phyloP scores from a whole-genome alignment of 345 rosid genomes.

The Eucalyptus urophylla region DNA sequence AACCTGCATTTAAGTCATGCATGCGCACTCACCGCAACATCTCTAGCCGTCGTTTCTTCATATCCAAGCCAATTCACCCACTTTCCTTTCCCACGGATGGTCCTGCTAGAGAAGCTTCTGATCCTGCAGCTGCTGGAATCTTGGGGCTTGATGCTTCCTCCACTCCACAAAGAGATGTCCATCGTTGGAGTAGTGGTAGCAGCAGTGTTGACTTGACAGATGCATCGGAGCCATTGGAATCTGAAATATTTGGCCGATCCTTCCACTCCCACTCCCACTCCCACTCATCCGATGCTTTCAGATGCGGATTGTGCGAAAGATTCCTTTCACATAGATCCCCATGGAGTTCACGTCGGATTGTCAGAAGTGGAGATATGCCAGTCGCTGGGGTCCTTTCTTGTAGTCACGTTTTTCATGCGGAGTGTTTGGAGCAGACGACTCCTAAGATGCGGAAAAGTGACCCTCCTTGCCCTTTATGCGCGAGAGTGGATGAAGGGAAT shows the following conservation, averaged over 20 bases:
- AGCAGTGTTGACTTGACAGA: conserved; percentile 28
- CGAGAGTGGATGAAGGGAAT: conserved; percentile 15
- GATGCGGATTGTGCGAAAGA: conserved; percentile 38
- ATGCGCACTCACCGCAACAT: conserved; percentile 24
- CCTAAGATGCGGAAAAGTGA: conserved; percentile 25
- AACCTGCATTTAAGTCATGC: conserved; percentile 17
- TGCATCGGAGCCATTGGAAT: conserved; percentile 24
- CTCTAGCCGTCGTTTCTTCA: conserved; percentile 25
- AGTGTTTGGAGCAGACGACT: conserved; percentile 45
- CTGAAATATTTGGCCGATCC: conserved; percentile 7
- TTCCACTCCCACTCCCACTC: neutral
- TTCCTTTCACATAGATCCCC: conserved; percentile 45
- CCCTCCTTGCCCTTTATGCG: conserved; percentile 47
- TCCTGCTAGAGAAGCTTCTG: conserved; percentile 7
- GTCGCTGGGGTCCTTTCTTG: conserved; percentile 45
- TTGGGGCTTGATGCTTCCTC: conserved; percentile 3
- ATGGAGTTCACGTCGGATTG: conserved; percentile 37
- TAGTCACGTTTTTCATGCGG: conserved; percentile 39
- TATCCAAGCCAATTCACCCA: conserved; percentile 55
- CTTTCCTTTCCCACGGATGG: conserved; percentile 20
- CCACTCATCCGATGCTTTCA: conserved; percentile 10
- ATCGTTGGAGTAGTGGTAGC: conserved; percentile 44
- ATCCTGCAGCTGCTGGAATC: neutral
- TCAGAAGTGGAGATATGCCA: conserved; percentile 40
- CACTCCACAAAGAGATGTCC: conserved; percentile 18